phyloP scores from a whole-genome alignment of 345 rosid species.

The Laguncularia racemosa region DNA sequence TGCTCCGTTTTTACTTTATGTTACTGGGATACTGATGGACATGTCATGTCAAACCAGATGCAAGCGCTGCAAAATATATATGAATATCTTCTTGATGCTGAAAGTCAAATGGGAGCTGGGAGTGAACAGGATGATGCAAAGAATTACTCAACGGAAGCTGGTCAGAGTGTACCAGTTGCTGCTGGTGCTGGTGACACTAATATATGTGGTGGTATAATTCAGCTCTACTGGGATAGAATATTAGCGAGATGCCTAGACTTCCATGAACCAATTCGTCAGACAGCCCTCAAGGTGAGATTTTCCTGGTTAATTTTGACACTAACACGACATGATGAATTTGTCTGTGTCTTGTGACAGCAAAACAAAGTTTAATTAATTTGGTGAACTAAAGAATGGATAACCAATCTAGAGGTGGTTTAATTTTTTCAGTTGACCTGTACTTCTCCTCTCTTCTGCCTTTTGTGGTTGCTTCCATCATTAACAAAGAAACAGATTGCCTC shows the following conservation, averaged over 20 bases:
- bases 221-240: conserved; percentile 89
- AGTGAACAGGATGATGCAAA: conserved; percentile 33
- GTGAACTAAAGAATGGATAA: no score
- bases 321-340: background rate
- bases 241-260: conserved; percentile 79
- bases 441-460: no score
- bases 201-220: conserved; percentile 98
- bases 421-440: no score
- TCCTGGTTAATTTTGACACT: background rate
- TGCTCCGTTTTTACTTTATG: background rate
- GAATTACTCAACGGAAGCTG: conserved; percentile 39
- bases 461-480: no score
- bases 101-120: conserved; percentile 80
- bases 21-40: conserved; percentile 10
- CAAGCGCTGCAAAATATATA: conserved; percentile 88
- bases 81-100: conserved; percentile 96
- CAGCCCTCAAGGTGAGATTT: conserved; percentile 72
- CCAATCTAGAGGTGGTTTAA: no score
- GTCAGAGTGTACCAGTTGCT: conserved; percentile 80
- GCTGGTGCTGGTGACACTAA: conserved; percentile 99
- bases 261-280: conserved; percentile 84
- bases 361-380: no score
- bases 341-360: no score
- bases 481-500: no score
- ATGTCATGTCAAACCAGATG: conserved; percentile 49